Percentiles rank a stretch among this genome's conserved stretches.
Conservation (phyloP, 495 filamentous ascomycete genomes). For the Neurospora tetrasperma region DNA sequence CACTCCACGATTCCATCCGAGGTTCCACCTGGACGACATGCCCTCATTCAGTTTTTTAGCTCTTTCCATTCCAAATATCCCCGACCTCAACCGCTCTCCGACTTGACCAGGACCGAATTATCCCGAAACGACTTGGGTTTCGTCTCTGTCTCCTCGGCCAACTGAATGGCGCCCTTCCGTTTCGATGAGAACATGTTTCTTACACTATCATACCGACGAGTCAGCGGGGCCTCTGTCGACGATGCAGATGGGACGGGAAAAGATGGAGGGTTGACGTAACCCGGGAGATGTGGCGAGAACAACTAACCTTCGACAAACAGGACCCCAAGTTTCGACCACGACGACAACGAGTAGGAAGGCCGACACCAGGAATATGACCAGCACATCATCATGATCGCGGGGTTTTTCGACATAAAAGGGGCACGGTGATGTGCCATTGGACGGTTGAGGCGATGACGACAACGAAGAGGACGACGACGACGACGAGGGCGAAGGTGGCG, state of each 20-base stretch:
- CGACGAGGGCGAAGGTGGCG: neutral
- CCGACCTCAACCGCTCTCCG: neutral
- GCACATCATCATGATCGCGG: conserved; percentile 31
- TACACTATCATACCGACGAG: neutral
- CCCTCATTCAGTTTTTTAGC: neutral
- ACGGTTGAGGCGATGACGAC: neutral
- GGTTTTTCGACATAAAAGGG: conserved; percentile 4
- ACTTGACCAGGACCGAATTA: neutral
- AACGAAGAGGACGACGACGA: neutral
- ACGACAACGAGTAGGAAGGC: conserved; percentile 26
- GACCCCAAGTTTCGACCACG: conserved; percentile 25
- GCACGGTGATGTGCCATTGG: neutral
- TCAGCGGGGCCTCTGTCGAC: neutral
- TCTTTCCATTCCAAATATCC: neutral
- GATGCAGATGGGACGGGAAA: neutral
- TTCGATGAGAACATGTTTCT: neutral
- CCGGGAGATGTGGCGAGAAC: neutral
- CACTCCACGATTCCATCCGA: neutral
- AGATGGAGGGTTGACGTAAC: neutral
- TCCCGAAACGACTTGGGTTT: neutral
- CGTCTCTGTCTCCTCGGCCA: conserved; percentile 2
- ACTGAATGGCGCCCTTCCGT: conserved; percentile 14
- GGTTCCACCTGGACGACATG: neutral
- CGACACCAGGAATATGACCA: conserved; percentile 26
- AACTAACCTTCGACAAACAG: conserved; percentile 25